Percentiles rank a stretch among this genome's conserved stretches.
phyloP scores from a whole-genome alignment of 306 rosid species.

The Gastrolobium bilobum region DNA sequence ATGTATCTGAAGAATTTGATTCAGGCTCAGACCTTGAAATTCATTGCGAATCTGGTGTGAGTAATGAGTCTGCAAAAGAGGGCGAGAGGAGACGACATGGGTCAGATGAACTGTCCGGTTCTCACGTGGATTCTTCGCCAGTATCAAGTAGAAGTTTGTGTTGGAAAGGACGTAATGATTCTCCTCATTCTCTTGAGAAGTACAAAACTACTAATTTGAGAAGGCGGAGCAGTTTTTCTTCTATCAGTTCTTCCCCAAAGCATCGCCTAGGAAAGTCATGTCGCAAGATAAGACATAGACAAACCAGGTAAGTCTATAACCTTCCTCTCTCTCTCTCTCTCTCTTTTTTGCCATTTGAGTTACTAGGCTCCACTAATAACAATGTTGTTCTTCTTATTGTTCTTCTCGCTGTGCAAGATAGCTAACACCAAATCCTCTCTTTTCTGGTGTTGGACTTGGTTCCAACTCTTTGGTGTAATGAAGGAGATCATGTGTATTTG shows the following conservation, averaged over 20 bases:
- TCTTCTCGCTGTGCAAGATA: slow-evolving; percentile 12
- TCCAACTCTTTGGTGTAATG: slow-evolving; percentile 18
- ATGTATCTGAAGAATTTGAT: slow-evolving; percentile 73
- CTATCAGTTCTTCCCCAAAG: slow-evolving; percentile 74
- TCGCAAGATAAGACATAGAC: slow-evolving; percentile 78
- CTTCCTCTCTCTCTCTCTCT: background rate
- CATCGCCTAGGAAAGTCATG: slow-evolving; percentile 83
- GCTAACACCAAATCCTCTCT: background rate
- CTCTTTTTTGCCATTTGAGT: background rate
- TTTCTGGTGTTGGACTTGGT: slow-evolving; percentile 24
- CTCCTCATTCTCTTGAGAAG: slow-evolving; percentile 67
- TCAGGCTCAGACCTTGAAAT: slow-evolving; percentile 78
- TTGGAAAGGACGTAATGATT: slow-evolving; percentile 85
- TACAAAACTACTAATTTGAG: slow-evolving; percentile 58
- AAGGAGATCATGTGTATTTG: background rate
- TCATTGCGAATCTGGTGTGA: slow-evolving; percentile 66
- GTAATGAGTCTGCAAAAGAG: slow-evolving; percentile 52
- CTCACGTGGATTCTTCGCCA: slow-evolving; percentile 71
- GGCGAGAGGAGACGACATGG: slow-evolving; percentile 58
- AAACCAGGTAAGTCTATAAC: slow-evolving; percentile 61
- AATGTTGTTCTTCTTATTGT: background rate
- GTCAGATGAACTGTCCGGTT: slow-evolving; percentile 69
- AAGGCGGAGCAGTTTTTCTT: slow-evolving; percentile 66
- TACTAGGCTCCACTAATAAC: background rate
- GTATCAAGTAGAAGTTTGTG: slow-evolving; percentile 76